Base-by-base conservation (phyloP, 208 protist species). In the Trypanosoma rangeli region DNA sequence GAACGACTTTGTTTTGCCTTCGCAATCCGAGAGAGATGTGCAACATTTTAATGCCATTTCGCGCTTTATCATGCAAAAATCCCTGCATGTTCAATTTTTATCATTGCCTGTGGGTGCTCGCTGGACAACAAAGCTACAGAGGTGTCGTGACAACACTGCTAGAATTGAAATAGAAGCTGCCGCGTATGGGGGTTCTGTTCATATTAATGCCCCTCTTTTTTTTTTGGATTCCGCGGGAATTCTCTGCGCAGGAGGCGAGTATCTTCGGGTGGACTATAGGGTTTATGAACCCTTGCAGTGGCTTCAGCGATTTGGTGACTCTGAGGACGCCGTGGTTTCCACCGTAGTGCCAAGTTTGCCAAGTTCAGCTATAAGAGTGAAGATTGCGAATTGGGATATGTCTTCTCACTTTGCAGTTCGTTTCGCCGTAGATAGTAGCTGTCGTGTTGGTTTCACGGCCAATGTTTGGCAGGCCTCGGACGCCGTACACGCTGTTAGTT, bases 191-290 rank as follows among this genome's bases (percentile, higher is more conserved):
- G 70, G 80, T n/a, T 39, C 73, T n/a, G 71, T 88, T 44, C 59
- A 70, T 29, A 39, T 92, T 5, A 61, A 73, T 26, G 73, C 57
- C 49, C 78, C 80, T 13, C 42, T 87, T 12, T 60, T 64, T 53
- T 69, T 88, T 9, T 73, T 64, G 29, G 52, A 80, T 53, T 24
- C 73, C 5, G 64, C 61, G 13, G 86, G 86, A 53, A 73, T 92
- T 39, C 52, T 92, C 26, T 92, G 86, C 63, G 64, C 74, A 8
- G 70, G 70, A 13, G 52, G 33, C 4, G 57, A 65, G 48, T 92
- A 92, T 73, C 63, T 89, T 52, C 77, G 81, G 26, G 64, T 92
- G 18, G 83, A 92, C 71, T 92, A 92, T 70, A 46, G 58, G 28
- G 68, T 89, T 22, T 48, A 83, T 31, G 76, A 79, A 35, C 65